These are phyloP conservation scores for Pleurotus cornucopiae DNA, from an alignment of 768 basidiomycete genomes.

Conservation along the genomic window DNA sequence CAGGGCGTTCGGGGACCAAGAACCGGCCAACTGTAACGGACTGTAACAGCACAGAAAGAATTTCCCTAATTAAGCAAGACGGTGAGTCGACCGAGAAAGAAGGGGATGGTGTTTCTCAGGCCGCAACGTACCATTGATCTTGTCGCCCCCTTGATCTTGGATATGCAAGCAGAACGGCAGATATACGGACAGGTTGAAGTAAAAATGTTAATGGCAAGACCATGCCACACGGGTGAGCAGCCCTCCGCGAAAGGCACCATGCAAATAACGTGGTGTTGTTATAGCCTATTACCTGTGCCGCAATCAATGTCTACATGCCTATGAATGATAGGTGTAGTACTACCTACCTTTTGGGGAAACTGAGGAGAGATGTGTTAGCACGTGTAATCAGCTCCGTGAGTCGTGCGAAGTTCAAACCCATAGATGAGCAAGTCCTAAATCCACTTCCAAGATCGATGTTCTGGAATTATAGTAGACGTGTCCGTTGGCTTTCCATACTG, in stretches of 20 bases:
- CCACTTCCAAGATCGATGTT: too few species aligned
- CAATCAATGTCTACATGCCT: too few species aligned
- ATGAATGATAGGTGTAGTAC: background rate
- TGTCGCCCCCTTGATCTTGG: background rate
- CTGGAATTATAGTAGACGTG: too few species aligned
- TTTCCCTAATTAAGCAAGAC: background rate
- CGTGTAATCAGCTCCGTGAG: constrained; percentile 1
- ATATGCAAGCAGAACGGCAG: background rate
- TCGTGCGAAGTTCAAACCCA: constrained; percentile 4
- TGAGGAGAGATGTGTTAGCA: background rate
- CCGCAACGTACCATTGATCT: background rate
- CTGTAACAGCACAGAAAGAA: background rate
- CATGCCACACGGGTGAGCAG: too few species aligned
- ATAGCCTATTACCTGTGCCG: too few species aligned
- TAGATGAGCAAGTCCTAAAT: background rate
- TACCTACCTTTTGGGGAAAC: constrained; percentile 1
- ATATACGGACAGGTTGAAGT: too few species aligned
- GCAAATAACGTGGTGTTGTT: too few species aligned
- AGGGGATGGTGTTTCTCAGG: background rate
- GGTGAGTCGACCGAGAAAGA: background rate
- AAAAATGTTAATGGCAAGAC: too few species aligned
- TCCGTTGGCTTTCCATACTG: too few species aligned
- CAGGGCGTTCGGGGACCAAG: background rate
- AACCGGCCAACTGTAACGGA: background rate
- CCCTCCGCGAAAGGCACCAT: too few species aligned